A percentile compares a stretch with the other conserved stretches of the same genome.
Conservation (phyloP, 768 basidiomycete species). For the Termitomyces sp. region DNA sequence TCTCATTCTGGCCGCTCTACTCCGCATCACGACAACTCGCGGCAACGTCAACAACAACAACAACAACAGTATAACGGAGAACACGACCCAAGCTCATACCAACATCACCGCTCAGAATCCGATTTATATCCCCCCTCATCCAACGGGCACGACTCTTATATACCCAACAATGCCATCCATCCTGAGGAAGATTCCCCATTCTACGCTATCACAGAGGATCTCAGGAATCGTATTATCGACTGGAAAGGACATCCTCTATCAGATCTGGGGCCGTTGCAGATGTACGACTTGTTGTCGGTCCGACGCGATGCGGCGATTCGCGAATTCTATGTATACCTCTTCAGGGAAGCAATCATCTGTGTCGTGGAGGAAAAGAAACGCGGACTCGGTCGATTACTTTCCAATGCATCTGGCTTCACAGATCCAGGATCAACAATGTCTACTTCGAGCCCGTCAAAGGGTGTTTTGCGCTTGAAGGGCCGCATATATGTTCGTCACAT, state of each 20-base stretch:
- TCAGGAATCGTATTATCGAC: slow-evolving; percentile 87
- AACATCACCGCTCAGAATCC: slow-evolving; percentile 25
- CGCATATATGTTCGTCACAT: slow-evolving; percentile 96
- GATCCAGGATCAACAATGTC: slow-evolving; percentile 46
- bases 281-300: slow-evolving; percentile 90
- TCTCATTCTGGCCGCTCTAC: slow-evolving; percentile 39
- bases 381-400: slow-evolving; percentile 70
- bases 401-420: slow-evolving; percentile 54
- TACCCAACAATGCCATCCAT: slow-evolving; percentile 30
- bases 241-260: slow-evolving; percentile 95
- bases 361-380: slow-evolving; percentile 96
- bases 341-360: slow-evolving; percentile 97
- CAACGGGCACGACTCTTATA: slow-evolving; percentile 28
- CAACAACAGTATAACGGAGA: slow-evolving; percentile 20
- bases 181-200: slow-evolving; percentile 76
- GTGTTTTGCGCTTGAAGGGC: slow-evolving; percentile 88
- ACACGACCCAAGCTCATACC: slow-evolving; percentile 23
- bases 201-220: slow-evolving; percentile 80
- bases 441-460: slow-evolving; percentile 41
- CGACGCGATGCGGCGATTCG: slow-evolving; percentile 86
- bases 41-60: slow-evolving; percentile 21
- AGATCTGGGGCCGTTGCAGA: slow-evolving; percentile 82
- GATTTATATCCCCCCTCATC: slow-evolving; percentile 30
- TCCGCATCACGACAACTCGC: slow-evolving; percentile 32
- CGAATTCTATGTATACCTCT: slow-evolving; percentile 95